These are phyloP conservation scores for Ballota nigra DNA, from an alignment of 257 asterid genomes.

Conservation along the genomic window DNA sequence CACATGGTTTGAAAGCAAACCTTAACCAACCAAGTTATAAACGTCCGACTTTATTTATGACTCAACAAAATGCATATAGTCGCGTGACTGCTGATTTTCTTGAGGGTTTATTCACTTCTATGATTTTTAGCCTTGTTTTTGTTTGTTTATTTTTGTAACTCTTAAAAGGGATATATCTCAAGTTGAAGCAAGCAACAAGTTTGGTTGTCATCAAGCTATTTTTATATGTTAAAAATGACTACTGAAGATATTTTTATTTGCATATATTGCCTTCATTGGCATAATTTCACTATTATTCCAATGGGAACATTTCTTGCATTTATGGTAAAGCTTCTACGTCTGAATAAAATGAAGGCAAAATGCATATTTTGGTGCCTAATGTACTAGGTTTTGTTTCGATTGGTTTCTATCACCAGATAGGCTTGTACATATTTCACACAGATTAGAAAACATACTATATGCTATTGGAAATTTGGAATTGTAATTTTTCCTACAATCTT, in stretches of 20 bases:
- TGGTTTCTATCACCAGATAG: no score
- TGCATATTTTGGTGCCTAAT: neutral
- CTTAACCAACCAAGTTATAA: no score
- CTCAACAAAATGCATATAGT: neutral
- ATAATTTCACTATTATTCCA: neutral
- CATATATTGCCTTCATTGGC: neutral
- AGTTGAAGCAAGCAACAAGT: neutral
- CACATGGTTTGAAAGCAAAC: neutral
- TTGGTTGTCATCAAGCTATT: conserved; percentile 8
- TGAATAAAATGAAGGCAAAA: neutral
- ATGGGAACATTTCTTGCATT: conserved; percentile 1
- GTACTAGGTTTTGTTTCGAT: neutral
- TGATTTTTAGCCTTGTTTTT: neutral
- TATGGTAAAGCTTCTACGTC: conserved; percentile 6
- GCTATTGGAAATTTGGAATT: no score
- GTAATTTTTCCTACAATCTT: no score
- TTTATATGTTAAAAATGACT: neutral
- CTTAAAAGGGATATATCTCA: conserved; percentile 5
- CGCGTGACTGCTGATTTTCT: neutral
- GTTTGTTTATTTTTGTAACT: neutral
- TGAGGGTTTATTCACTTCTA: neutral
- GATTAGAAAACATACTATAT: neutral
- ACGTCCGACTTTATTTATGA: no score
- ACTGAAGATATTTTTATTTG: neutral
- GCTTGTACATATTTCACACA: neutral